Evolutionary conservation across 371 early-diverging fungal genomes (phyloP).

Genomic region (Smittium culicis): DNA sequence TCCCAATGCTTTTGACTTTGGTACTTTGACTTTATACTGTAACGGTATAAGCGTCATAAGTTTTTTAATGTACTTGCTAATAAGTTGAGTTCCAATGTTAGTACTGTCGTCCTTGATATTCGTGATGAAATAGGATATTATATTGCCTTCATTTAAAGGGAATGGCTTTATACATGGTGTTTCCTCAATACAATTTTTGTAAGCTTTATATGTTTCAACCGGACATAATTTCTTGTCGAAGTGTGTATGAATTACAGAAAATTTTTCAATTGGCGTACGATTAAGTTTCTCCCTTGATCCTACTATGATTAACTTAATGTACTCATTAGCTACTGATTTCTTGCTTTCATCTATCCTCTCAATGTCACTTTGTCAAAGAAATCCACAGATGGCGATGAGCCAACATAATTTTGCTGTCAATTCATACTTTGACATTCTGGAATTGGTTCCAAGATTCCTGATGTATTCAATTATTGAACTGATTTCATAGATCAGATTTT

Average conservation of each 20-base stretch:
- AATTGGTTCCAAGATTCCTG: neutral
- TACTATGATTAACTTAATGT: neutral
- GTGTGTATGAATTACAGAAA: neutral
- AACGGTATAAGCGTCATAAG: neutral
- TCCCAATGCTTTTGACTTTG: slow-evolving; percentile 3
- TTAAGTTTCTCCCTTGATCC: neutral
- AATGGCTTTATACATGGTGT: neutral
- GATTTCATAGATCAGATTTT: neutral
- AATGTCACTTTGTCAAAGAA: neutral
- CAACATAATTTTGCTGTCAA: neutral
- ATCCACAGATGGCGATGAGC: neutral
- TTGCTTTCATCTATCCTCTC: neutral
- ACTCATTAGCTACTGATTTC: neutral
- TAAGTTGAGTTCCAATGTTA: neutral
- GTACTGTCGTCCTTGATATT: neutral
- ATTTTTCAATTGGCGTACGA: neutral
- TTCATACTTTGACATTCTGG: neutral
- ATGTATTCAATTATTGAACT: neutral
- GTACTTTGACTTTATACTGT: neutral
- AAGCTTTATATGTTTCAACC: neutral
- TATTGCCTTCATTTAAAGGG: neutral
- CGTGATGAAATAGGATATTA: neutral
- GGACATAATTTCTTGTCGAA: neutral
- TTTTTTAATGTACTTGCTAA: neutral
- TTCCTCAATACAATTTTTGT: neutral